Percentiles rank a stretch among this genome's conserved stretches.
Conservation (phyloP, 2,329 filamentous ascomycete genomes). For the Fusarium papillatum region DNA sequence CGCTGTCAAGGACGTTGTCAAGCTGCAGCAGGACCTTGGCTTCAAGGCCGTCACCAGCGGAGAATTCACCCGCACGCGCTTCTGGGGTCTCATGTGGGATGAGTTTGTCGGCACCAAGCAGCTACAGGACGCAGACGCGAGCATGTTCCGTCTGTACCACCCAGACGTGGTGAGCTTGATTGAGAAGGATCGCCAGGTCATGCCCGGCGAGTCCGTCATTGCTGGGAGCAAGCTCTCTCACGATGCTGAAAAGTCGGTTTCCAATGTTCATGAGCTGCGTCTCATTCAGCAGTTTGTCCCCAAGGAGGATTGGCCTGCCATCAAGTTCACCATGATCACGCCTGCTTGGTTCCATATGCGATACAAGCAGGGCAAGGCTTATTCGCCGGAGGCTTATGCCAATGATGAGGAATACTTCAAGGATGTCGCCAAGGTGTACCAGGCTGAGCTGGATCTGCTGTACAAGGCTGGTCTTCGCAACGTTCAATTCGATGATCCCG, state of each 20-base stretch:
- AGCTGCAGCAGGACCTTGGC: constrained; percentile 76
- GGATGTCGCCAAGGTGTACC: constrained; percentile 76
- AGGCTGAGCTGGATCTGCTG: constrained; percentile 71
- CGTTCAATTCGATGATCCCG: constrained; percentile 78
- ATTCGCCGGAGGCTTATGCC: constrained; percentile 42
- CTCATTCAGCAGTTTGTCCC: constrained; percentile 62
- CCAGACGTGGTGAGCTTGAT: constrained; percentile 68
- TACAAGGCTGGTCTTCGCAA: constrained; percentile 75
- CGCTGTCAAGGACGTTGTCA: constrained; percentile 66
- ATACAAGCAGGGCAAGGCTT: constrained; percentile 46
- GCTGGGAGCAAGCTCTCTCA: constrained; percentile 62
- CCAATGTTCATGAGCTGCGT: constrained; percentile 64
- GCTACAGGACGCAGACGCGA: constrained; percentile 64
- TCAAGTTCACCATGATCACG: constrained; percentile 68
- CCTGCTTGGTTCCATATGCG: constrained; percentile 56
- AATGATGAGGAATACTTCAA: constrained; percentile 68
- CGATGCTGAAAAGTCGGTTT: constrained; percentile 54
- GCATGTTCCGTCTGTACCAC: constrained; percentile 67
- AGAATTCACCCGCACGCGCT: constrained; percentile 71
- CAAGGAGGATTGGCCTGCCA: constrained; percentile 62
- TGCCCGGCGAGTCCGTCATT: constrained; percentile 69
- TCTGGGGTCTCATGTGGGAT: constrained; percentile 66
- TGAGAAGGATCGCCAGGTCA: constrained; percentile 65
- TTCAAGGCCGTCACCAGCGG: constrained; percentile 78
- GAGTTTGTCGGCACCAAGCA: constrained; percentile 64